Base-by-base conservation (phyloP, 1,139 yeast genomes). In the Hansenula lynferdii region DNA sequence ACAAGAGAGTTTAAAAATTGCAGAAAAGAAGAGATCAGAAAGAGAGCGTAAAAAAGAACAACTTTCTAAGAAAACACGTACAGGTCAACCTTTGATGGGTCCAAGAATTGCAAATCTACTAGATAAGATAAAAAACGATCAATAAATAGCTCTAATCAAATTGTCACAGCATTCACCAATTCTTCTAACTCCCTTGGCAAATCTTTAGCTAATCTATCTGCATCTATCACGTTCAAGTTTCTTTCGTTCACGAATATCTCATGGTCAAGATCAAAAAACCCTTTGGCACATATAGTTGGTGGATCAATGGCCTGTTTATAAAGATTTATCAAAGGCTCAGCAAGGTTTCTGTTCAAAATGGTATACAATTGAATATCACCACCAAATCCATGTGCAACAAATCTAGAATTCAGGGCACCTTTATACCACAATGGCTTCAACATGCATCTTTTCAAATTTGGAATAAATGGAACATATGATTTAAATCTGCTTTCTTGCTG, bases 41-140 rank as follows among this genome's bases (percentile, higher is more conserved):
- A 62, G 85, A 27, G 75, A 70, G 42, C 59, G 61, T 36, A 73
- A 72, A 51, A 72, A 77, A 45, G 74, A 73, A 42, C 65, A 63
- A 27, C 49, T 83, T 10, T 62, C 77, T 2, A 73, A 82, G 46
- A 78, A 69, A 43, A 89, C 96, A 2, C 69, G 69, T 46, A 60
- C 69, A 6, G 97, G 97, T 1, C 97, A 90, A 58, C 97, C 97
- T 2, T 61, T 77, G 36, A 86, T 90, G 95, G 96, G 87, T 0
- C 94, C 96, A 9, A 74, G 95, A 57, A 86, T 90, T 43, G 83
- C 79, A 43, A 76, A 80, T 49, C 65, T 90, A 32, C 67, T 90
- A 39, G 95, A 85, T 41, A 86, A 87, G 60, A 85, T 90, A 45
- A 77, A 75, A 52, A 68, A 66, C 36, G 79, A 77, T 14, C 36